These are phyloP conservation scores for Cryptomeria japonica DNA, from an alignment of 75 land plant species.

Conservation along the genomic window DNA sequence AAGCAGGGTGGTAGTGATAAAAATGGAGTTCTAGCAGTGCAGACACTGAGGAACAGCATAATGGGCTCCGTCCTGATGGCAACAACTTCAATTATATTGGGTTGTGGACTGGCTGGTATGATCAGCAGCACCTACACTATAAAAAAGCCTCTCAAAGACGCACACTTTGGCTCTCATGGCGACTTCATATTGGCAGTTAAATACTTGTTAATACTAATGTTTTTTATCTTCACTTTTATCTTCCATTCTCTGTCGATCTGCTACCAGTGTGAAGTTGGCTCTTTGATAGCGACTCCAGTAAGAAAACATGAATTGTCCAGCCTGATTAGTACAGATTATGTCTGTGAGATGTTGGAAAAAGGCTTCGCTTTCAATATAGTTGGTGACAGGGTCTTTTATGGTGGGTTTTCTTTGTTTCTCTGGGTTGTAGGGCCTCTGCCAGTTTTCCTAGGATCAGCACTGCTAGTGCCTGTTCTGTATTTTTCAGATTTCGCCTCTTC, in stretches of 20 bases:
- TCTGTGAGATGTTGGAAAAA: slow-evolving; percentile 58
- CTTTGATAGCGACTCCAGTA: slow-evolving; percentile 53
- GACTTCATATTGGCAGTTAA: slow-evolving; percentile 60
- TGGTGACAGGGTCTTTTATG: slow-evolving; percentile 76
- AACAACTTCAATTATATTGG: slow-evolving; percentile 67
- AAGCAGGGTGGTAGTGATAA: slow-evolving; percentile 70
- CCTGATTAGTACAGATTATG: slow-evolving; percentile 28
- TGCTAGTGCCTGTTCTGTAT: slow-evolving; percentile 61
- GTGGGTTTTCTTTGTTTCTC: slow-evolving; percentile 70
- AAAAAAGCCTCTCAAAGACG: slow-evolving; percentile 49
- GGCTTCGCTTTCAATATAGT: slow-evolving; percentile 53
- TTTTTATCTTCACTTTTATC: slow-evolving; percentile 77
- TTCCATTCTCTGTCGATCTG: slow-evolving; percentile 82
- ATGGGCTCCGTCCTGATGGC: slow-evolving; percentile 85
- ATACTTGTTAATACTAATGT: slow-evolving; percentile 50
- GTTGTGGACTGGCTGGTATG: slow-evolving; percentile 62
- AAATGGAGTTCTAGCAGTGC: slow-evolving; percentile 83
- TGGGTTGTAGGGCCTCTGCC: slow-evolving; percentile 89
- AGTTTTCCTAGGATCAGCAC: slow-evolving; percentile 49
- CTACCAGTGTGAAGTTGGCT: slow-evolving; percentile 81
- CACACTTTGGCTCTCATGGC: slow-evolving; percentile 57
- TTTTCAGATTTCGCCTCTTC: slow-evolving; percentile 51
- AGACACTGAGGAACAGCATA: slow-evolving; percentile 63
- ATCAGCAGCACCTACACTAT: slow-evolving; percentile 68
- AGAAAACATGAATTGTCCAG: slow-evolving; percentile 11